phyloP scores from a whole-genome alignment of 164 flowering plant species.

The Houttuynia cordata region DNA sequence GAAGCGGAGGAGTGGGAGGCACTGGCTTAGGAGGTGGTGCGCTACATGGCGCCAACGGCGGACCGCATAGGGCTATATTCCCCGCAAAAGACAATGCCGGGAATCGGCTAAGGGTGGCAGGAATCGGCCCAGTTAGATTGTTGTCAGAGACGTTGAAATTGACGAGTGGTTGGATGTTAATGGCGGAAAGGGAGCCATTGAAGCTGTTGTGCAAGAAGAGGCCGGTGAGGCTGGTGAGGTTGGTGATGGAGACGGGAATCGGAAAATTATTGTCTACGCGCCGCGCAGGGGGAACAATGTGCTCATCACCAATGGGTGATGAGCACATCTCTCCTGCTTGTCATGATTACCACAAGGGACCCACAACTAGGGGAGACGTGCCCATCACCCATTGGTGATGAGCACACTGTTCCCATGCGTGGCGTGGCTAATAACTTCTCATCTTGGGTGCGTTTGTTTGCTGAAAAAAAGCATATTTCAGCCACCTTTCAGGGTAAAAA shows the following conservation, averaged over 20 bases:
- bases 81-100: slow-evolving; percentile 2
- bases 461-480: too few species aligned
- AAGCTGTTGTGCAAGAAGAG: slow-evolving; percentile 45
- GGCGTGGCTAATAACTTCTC: too few species aligned
- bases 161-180: background rate
- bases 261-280: too few species aligned
- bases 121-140: slow-evolving; percentile 6
- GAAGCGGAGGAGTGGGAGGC: background rate
- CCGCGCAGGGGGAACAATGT: too few species aligned
- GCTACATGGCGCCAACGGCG: background rate
- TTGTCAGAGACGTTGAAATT: slow-evolving; percentile 3
- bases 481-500: too few species aligned
- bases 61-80: background rate
- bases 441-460: too few species aligned
- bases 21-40: background rate
- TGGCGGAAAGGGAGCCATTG: slow-evolving; percentile 1
- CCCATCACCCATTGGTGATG: too few species aligned
- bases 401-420: too few species aligned
- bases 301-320: too few species aligned
- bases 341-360: too few species aligned
- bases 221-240: slow-evolving; percentile 49
- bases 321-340: too few species aligned
- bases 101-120: slow-evolving; percentile 1
- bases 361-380: too few species aligned
- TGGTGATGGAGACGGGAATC: slow-evolving; percentile 58